Evolutionary conservation across 2,329 filamentous ascomycete species (phyloP).

Genomic region (Cladophialophora psammophila): DNA sequence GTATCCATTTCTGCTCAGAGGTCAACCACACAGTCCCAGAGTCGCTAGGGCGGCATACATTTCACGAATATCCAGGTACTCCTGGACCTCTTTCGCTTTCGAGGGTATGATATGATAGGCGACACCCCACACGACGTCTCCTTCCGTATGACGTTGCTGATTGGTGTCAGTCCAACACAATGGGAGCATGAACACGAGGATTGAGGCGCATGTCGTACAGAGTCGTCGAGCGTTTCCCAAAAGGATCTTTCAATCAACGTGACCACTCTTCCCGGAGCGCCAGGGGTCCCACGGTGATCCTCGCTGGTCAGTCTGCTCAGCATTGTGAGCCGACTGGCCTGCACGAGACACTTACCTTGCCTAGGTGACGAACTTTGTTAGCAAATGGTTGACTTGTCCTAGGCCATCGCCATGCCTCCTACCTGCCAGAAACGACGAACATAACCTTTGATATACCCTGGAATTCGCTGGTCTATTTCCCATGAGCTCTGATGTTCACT

Average conservation of each 20-base stretch:
- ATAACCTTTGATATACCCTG: conserved; percentile 91
- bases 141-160: conserved; percentile 60
- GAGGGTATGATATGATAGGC: conserved; percentile 82
- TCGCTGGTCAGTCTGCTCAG: conserved; percentile 63
- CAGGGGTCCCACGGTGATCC: conserved; percentile 91
- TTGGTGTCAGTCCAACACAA: conserved; percentile 35
- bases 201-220: conserved; percentile 53
- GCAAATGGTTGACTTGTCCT: conserved; percentile 7
- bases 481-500: conserved; percentile 16
- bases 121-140: conserved; percentile 78
- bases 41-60: conserved; percentile 56
- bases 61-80: conserved; percentile 93
- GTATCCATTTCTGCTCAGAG: conserved; percentile 76
- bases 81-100: conserved; percentile 79
- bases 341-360: conserved; percentile 37
- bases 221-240: conserved; percentile 77
- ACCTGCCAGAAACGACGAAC: conserved; percentile 98
- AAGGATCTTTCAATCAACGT: conserved; percentile 86
- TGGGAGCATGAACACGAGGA: conserved; percentile 4
- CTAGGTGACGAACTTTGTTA: conserved; percentile 28
- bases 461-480: conserved; percentile 75
- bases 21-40: conserved; percentile 12
- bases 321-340: conserved; percentile 13
- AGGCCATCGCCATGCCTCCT: conserved; percentile 47
- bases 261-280: conserved; percentile 86